Percentiles rank a stretch among this genome's conserved stretches.
These are phyloP conservation scores for Axilococcus clingmanii DNA, from an alignment of 139 green algal species.

Conservation along the genomic window DNA sequence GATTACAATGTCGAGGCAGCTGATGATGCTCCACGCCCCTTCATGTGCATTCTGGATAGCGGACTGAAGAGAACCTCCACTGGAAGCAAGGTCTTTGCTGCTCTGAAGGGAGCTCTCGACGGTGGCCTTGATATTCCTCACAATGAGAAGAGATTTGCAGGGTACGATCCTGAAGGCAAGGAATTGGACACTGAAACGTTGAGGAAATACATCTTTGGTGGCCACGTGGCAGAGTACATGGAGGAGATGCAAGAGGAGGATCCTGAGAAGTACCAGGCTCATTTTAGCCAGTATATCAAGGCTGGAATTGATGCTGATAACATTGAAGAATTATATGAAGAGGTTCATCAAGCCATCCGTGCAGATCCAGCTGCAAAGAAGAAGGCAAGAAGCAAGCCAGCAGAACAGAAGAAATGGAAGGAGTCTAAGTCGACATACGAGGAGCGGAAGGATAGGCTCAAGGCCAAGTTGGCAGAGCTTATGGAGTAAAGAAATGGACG, in stretches of 20 bases:
- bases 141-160: slow-evolving; percentile 97
- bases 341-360: slow-evolving; percentile 83
- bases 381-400: slow-evolving; percentile 66
- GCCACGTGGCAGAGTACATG: slow-evolving; percentile 98
- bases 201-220: slow-evolving; percentile 87
- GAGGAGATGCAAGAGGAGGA: slow-evolving; percentile 91
- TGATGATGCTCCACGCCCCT: slow-evolving; percentile 86
- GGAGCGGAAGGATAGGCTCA: slow-evolving; percentile 88
- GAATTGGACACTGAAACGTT: slow-evolving; percentile 82
- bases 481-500: slow-evolving; percentile 10
- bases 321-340: slow-evolving; percentile 72
- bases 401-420: slow-evolving; percentile 60
- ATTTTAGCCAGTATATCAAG: slow-evolving; percentile 84
- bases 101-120: slow-evolving; percentile 79
- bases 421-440: slow-evolving; percentile 88
- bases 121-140: slow-evolving; percentile 96
- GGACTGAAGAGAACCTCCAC: slow-evolving; percentile 94
- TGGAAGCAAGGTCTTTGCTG: slow-evolving; percentile 68
- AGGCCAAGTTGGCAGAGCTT: slow-evolving; percentile 52
- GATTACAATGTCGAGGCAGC: slow-evolving; percentile 92
- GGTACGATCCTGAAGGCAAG: slow-evolving; percentile 83
- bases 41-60: slow-evolving; percentile 90
- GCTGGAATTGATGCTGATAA: slow-evolving; percentile 72
- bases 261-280: slow-evolving; percentile 87
- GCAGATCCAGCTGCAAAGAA: slow-evolving; percentile 61